phyloP scores from a whole-genome alignment of 1,139 yeast genomes.

The Torulaspora pretoriensis region DNA sequence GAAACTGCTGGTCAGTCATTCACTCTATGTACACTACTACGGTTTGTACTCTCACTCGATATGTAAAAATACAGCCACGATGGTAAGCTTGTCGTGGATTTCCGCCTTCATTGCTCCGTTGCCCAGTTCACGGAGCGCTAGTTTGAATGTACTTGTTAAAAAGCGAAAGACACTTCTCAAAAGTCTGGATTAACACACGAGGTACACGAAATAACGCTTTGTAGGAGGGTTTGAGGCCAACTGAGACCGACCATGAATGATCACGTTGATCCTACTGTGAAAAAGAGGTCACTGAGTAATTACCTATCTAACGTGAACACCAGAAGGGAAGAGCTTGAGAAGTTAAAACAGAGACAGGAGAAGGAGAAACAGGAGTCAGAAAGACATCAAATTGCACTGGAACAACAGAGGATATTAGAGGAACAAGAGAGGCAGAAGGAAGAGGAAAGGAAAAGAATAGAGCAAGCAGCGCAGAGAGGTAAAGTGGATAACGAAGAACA shows the following conservation, averaged over 20 bases:
- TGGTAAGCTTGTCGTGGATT: too few relatives aligned
- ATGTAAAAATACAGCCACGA: not conserved
- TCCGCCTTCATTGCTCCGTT: too few relatives aligned
- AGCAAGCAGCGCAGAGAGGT: not conserved
- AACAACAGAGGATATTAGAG: conserved; percentile 8
- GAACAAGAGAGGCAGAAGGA: conserved; percentile 1
- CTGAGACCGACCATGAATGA: not conserved
- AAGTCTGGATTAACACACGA: not conserved
- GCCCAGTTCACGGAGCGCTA: too few relatives aligned
- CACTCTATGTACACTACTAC: conserved; percentile 1
- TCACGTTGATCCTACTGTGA: conserved; percentile 16
- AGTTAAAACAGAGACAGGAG: conserved; percentile 12
- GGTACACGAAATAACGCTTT: not conserved
- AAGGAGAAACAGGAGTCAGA: conserved; percentile 3
- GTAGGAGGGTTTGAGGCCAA: not conserved
- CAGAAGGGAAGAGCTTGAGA: conserved; percentile 33
- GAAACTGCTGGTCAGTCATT: conserved; percentile 14
- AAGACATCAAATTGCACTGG: conserved; percentile 2
- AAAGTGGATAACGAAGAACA: not conserved
- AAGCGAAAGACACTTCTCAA: too few relatives aligned
- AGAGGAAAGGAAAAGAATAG: not conserved
- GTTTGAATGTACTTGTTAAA: too few relatives aligned
- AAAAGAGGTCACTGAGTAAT: conserved; percentile 36
- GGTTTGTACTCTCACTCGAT: conserved; percentile 5
- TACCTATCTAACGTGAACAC: conserved; percentile 35